These are phyloP conservation scores for Lentinus tigrinus DNA, from an alignment of 768 basidiomycete species.

Conservation along the genomic window DNA sequence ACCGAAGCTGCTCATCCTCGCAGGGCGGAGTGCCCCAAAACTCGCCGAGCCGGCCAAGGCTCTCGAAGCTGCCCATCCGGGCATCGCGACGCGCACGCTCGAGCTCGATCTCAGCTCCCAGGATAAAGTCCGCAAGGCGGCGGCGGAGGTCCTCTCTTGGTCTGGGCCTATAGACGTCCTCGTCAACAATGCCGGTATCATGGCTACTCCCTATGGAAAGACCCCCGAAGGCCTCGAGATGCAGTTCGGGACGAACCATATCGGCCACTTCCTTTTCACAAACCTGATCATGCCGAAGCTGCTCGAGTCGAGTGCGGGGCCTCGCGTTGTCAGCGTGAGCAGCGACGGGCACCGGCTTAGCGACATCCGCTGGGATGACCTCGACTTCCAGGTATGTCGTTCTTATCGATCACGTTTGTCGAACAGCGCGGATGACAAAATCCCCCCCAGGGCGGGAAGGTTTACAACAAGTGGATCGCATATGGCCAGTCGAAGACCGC, in stretches of 20 bases:
- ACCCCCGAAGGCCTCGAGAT: neutral
- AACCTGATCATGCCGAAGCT: neutral
- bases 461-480: neutral
- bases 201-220: neutral
- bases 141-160: neutral
- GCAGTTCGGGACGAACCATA: neutral
- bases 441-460: neutral
- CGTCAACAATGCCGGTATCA: neutral
- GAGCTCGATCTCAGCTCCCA: neutral
- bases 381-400: neutral
- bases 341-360: neutral
- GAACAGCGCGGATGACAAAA: neutral
- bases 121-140: neutral
- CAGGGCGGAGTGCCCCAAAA: neutral
- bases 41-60: neutral
- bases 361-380: neutral
- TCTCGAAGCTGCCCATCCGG: neutral
- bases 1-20: neutral
- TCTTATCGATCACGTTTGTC: neutral
- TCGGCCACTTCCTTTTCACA: neutral
- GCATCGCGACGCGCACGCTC: neutral
- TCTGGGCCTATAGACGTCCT: neutral
- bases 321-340: neutral
- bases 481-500: neutral
- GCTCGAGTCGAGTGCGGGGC: neutral